Percentiles rank a stretch among this genome's conserved stretches.
phyloP scores from a whole-genome alignment of 2,329 filamentous ascomycete genomes.

The Graphilbum sp. region DNA sequence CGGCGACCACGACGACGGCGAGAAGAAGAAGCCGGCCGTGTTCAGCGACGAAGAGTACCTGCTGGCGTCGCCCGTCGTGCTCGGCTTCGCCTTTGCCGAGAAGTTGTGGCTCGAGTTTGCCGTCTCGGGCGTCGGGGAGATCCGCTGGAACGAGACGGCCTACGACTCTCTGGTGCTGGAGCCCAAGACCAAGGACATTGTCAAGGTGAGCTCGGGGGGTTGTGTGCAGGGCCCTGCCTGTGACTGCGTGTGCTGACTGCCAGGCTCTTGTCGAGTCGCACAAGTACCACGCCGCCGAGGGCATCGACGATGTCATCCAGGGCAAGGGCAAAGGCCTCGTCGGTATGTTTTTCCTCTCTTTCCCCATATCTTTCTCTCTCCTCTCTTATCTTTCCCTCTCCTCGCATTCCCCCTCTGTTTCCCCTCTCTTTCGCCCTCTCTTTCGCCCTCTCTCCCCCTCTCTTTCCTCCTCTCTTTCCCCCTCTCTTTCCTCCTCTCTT shows the following conservation, averaged over 20 bases:
- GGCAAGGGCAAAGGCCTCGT: slow-evolving; percentile 82
- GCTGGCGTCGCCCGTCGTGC: slow-evolving; percentile 66
- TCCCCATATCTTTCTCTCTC: not conserved
- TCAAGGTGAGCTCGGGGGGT: slow-evolving; percentile 29
- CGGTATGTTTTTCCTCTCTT: slow-evolving; percentile 21
- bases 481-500: no score
- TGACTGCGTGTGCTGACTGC: no score
- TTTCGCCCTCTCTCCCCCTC: not conserved
- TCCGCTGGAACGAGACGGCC: slow-evolving; percentile 69
- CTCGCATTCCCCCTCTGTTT: no score
- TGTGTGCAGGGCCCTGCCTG: no score
- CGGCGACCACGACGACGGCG: slow-evolving; percentile 12
- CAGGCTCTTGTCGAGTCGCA: slow-evolving; percentile 66
- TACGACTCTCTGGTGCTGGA: slow-evolving; percentile 68
- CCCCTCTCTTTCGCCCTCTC: not conserved
- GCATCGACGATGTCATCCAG: slow-evolving; percentile 67
- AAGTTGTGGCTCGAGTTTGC: slow-evolving; percentile 85
- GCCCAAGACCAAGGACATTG: slow-evolving; percentile 43
- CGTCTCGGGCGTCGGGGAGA: slow-evolving; percentile 62
- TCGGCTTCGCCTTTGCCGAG: slow-evolving; percentile 76
- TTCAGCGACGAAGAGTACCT: slow-evolving; percentile 76
- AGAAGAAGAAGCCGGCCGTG: slow-evolving; percentile 23
- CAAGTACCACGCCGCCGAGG: slow-evolving; percentile 65
- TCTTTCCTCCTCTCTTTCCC: no score
- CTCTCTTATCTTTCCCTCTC: no score